phyloP scores from a whole-genome alignment of 345 rosid genomes.

The Moricandia arvensis region DNA sequence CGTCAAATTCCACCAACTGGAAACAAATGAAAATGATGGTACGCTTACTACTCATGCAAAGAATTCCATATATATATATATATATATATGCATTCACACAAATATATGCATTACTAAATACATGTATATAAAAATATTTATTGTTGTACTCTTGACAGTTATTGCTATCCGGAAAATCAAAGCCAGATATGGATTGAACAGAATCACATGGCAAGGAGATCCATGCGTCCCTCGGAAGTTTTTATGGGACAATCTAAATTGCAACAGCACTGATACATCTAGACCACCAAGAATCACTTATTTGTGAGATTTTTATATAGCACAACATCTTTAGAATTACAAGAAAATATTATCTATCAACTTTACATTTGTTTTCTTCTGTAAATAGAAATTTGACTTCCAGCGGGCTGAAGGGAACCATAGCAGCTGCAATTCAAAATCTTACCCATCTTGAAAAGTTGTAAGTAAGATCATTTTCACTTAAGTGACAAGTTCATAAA shows the following conservation, averaged over 20 bases:
- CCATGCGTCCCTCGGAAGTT: slow-evolving; percentile 46
- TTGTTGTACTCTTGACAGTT: slow-evolving; percentile 22
- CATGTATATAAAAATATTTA: not conserved
- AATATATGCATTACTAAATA: too few relatives aligned
- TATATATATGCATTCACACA: not conserved
- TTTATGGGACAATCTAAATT: slow-evolving; percentile 44
- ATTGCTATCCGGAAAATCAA: slow-evolving; percentile 42
- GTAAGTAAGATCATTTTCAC: not conserved
- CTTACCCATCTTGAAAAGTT: not conserved
- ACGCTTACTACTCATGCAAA: not conserved
- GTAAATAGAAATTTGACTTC: not conserved
- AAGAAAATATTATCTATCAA: not conserved
- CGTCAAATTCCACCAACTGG: not conserved
- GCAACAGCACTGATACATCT: slow-evolving; percentile 12
- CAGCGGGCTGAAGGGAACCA: not conserved
- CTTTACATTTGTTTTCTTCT: not conserved
- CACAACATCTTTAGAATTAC: not conserved
- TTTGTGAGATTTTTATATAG: slow-evolving; percentile 3
- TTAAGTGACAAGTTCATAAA: not conserved
- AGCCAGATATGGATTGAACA: slow-evolving; percentile 27
- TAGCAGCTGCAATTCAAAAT: not conserved
- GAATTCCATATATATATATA: not conserved
- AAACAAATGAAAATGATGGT: slow-evolving; percentile 13
- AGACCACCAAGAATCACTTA: slow-evolving; percentile 25
- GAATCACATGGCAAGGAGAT: slow-evolving; percentile 60